A percentile compares a stretch with the other conserved stretches of the same genome.
Evolutionary conservation across 2,329 filamentous ascomycete species (phyloP).

Genomic region (Pestalotiopsis sp.): DNA sequence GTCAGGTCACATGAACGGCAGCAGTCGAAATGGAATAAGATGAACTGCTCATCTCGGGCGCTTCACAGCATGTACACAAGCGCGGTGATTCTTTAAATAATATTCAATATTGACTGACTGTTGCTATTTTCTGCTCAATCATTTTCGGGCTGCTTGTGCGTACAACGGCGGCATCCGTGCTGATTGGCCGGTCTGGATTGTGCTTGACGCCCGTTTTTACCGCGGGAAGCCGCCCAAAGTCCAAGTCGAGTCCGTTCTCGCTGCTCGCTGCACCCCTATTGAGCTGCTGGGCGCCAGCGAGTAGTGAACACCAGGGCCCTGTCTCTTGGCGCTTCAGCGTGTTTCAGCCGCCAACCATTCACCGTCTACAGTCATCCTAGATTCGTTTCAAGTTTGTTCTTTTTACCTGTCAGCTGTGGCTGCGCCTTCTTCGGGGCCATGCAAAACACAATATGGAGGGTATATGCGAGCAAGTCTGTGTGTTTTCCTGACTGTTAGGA

Average conservation of each 20-base stretch:
- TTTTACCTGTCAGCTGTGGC: not conserved
- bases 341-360: constrained; percentile 10
- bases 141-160: not conserved
- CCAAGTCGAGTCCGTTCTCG: not conserved
- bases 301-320: not conserved
- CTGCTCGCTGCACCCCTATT: not conserved
- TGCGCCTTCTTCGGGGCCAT: not conserved
- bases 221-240: not conserved
- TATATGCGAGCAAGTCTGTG: not conserved
- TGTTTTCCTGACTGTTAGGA: not conserved
- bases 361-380: not conserved
- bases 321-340: constrained; percentile 7
- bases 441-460: not conserved
- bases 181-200: not conserved
- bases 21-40: not conserved
- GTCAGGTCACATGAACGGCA: not conserved
- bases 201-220: not conserved
- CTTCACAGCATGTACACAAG: not conserved
- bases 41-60: not conserved
- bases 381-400: not conserved
- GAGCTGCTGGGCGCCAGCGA: not conserved
- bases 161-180: not conserved
- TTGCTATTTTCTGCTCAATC: no score
- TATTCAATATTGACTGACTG: not conserved
- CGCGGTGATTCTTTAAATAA: not conserved